phyloP scores from a whole-genome alignment of 106 monocot species.

The Dendrobium catenatum region DNA sequence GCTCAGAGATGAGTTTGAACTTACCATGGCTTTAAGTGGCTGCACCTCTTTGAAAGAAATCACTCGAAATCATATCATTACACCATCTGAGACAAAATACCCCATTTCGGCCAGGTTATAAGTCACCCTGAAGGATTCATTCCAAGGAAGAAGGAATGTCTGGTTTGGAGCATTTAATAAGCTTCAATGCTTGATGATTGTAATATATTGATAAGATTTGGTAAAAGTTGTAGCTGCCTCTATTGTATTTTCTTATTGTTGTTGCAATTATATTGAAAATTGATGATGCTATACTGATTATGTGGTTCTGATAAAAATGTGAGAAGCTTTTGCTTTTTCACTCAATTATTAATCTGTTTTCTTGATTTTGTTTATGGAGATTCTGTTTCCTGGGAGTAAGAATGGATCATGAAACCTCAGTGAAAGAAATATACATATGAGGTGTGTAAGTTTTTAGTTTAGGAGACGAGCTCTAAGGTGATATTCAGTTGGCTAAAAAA shows the following conservation, averaged over 20 bases:
- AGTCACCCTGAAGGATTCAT: not conserved
- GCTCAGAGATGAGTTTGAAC: constrained; percentile 86
- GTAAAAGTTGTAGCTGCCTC: not conserved
- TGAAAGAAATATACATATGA: too few species aligned
- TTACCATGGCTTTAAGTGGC: constrained; percentile 81
- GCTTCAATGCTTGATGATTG: too few species aligned
- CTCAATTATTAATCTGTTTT: not conserved
- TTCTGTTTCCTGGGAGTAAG: too few species aligned
- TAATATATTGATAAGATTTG: not conserved
- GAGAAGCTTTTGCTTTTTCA: not conserved
- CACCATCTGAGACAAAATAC: constrained; percentile 25
- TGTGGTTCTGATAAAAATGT: not conserved
- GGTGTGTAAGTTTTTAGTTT: too few species aligned
- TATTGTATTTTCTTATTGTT: not conserved
- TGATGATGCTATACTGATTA: not conserved
- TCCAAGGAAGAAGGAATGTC: not conserved
- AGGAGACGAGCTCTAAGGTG: too few species aligned
- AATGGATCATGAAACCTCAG: too few species aligned
- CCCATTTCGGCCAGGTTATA: constrained; percentile 38
- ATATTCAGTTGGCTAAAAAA: too few species aligned
- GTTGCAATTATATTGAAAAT: not conserved
- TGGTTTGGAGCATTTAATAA: too few species aligned
- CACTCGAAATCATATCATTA: constrained; percentile 77
- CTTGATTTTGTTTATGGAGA: too few species aligned
- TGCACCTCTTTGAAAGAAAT: constrained; percentile 79